Conservation (phyloP, 2,329 filamentous ascomycete genomes). For the Fusarium ramigenum region DNA sequence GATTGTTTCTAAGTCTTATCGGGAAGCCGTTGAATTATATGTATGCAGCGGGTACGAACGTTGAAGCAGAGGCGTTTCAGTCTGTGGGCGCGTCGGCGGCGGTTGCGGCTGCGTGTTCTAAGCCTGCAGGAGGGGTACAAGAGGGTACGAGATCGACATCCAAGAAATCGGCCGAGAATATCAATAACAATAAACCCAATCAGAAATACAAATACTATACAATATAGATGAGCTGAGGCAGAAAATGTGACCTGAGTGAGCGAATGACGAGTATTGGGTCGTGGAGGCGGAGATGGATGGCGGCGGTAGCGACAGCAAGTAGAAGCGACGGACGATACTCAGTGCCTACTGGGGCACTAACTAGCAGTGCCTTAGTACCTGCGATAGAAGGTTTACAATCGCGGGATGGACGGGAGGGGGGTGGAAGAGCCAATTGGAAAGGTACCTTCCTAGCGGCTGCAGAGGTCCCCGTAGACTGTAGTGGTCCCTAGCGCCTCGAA, state of each 20-base stretch:
- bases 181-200: background rate
- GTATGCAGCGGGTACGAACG: constrained; percentile 18
- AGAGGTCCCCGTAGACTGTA: constrained; percentile 3
- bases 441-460: constrained; percentile 28
- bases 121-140: constrained; percentile 24
- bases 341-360: background rate
- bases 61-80: constrained; percentile 25
- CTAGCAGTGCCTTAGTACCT: constrained; percentile 14
- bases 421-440: constrained; percentile 17
- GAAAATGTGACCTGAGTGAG: constrained; percentile 21
- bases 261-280: constrained; percentile 24
- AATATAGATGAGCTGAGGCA: constrained; percentile 14
- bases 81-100: constrained; percentile 24
- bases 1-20: constrained; percentile 6
- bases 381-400: constrained; percentile 29
- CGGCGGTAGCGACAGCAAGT: constrained; percentile 6
- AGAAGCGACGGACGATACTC: constrained; percentile 14
- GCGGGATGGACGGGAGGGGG: constrained; percentile 29
- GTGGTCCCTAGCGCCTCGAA: constrained; percentile 11
- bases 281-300: constrained; percentile 31
- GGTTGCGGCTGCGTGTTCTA: constrained; percentile 26
- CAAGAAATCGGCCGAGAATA: constrained; percentile 7
- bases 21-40: constrained; percentile 21
- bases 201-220: constrained; percentile 7
- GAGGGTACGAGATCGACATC: constrained; percentile 15